phyloP scores from a whole-genome alignment of 768 basidiomycete genomes.

The Suillus bovinus region DNA sequence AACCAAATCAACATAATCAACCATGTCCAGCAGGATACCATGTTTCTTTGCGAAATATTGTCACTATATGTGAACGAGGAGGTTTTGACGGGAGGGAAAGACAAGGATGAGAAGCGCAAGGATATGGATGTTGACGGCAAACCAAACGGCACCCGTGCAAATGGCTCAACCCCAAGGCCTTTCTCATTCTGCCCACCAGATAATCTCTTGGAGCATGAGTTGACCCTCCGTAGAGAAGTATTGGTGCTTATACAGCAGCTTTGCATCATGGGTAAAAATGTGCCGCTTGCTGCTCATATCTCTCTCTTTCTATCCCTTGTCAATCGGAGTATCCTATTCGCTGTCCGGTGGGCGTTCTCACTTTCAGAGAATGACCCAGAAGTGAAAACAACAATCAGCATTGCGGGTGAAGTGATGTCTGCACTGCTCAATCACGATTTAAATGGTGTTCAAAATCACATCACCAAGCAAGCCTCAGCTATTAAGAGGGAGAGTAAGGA shows the following conservation, averaged over 20 bases:
- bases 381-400: conserved; percentile 65
- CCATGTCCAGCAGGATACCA: conserved; percentile 77
- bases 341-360: conserved; percentile 91
- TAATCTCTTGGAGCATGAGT: conserved; percentile 53
- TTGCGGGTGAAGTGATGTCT: conserved; percentile 83
- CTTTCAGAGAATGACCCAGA: conserved; percentile 56
- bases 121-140: conserved; percentile 38
- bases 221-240: conserved; percentile 68
- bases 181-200: conserved; percentile 63
- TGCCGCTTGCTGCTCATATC: conserved; percentile 85
- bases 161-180: conserved; percentile 26
- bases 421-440: conserved; percentile 90
- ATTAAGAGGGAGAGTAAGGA: conserved; percentile 63
- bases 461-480: conserved; percentile 78
- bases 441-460: conserved; percentile 80
- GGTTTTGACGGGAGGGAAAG: conserved; percentile 46
- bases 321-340: conserved; percentile 85
- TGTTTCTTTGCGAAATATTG: conserved; percentile 79
- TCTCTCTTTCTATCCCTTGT: conserved; percentile 84
- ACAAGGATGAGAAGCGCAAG: conserved; percentile 31
- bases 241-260: conserved; percentile 90
- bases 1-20: conserved; percentile 98
- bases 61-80: conserved; percentile 73
- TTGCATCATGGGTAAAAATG: conserved; percentile 94
- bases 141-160: conserved; percentile 38